A percentile compares a stretch with the other conserved stretches of the same genome.
These are phyloP conservation scores for Aspergillus hancockii DNA, from an alignment of 495 filamentous ascomycete genomes.

Conservation along the genomic window DNA sequence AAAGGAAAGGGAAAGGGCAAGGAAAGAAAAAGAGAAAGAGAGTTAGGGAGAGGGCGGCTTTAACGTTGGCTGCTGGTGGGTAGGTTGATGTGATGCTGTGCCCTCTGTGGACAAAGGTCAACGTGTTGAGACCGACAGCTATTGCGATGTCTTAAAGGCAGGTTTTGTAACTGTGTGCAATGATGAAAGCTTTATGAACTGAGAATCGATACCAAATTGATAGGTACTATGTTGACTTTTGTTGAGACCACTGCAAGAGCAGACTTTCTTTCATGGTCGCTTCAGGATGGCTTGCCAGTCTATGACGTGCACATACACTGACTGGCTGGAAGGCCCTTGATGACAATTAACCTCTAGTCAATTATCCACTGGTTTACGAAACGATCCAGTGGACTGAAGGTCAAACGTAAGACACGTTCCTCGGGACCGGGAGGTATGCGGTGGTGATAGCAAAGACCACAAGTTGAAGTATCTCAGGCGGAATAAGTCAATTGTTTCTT, in stretches of 20 bases:
- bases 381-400: conserved; percentile 29
- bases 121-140: not conserved
- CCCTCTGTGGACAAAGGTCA: not conserved
- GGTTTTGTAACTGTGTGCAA: not conserved
- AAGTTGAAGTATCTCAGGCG: conserved; percentile 38
- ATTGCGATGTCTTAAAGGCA: not conserved
- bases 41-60: not conserved
- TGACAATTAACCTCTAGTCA: conserved; percentile 24
- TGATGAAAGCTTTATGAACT: not conserved
- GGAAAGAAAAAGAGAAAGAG: not conserved
- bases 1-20: not conserved
- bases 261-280: not conserved
- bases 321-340: not conserved
- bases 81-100: not conserved
- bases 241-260: not conserved
- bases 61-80: conserved; percentile 4
- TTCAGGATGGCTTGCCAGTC: conserved; percentile 3
- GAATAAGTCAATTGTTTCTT: conserved; percentile 44
- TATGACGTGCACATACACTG: conserved; percentile 20
- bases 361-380: conserved; percentile 39
- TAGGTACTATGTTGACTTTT: not conserved
- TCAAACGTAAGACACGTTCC: conserved; percentile 17
- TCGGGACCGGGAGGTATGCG: conserved; percentile 22
- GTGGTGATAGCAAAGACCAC: conserved; percentile 21
- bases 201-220: not conserved